phyloP scores from a whole-genome alignment of 1,284 basidiomycete genomes.

The Laetiporus sulphureus region DNA sequence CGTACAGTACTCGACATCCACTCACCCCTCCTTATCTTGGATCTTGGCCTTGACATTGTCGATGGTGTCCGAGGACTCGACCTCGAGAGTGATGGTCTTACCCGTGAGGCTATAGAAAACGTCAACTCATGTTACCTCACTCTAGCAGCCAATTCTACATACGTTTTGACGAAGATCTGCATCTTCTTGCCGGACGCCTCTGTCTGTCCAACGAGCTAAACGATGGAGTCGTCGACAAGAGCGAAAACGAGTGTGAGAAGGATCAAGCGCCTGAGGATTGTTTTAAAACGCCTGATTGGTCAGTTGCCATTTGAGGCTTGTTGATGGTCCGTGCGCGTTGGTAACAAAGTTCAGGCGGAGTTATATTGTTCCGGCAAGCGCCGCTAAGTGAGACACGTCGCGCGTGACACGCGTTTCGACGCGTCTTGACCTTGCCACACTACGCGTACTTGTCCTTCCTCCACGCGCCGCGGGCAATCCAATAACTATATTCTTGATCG shows the following conservation, averaged over 20 bases:
- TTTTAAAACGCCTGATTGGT: slow-evolving; percentile 18
- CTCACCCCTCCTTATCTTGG: slow-evolving; percentile 91
- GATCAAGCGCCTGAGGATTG: slow-evolving; percentile 6
- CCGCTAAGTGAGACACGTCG: slow-evolving; percentile 17
- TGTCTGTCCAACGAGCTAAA: slow-evolving; percentile 80
- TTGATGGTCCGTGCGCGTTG: slow-evolving; percentile 40
- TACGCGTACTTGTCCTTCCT: too few relatives aligned
- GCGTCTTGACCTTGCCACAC: too few relatives aligned
- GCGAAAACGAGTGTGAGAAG: slow-evolving; percentile 35
- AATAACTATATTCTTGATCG: too few relatives aligned
- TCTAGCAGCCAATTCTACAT: background rate
- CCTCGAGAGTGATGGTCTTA: slow-evolving; percentile 98
- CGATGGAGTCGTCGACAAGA: slow-evolving; percentile 87
- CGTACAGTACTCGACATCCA: slow-evolving; percentile 5
- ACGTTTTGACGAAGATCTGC: slow-evolving; percentile 97
- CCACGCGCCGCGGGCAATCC: too few relatives aligned
- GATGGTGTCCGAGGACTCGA: slow-evolving; percentile 94
- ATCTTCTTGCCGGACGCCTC: slow-evolving; percentile 58
- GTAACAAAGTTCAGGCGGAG: slow-evolving; percentile 20
- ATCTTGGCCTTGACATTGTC: slow-evolving; percentile 98
- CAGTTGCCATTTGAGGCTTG: too few relatives aligned
- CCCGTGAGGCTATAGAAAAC: slow-evolving; percentile 84
- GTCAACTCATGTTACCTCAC: too few relatives aligned
- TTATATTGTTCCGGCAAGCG: slow-evolving; percentile 8
- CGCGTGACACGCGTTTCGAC: slow-evolving; percentile 11